A percentile compares a stretch with the other conserved stretches of the same genome.
Evolutionary conservation across 2,329 filamentous ascomycete species (phyloP).

Genomic region (Mycocentrospora acerina): DNA sequence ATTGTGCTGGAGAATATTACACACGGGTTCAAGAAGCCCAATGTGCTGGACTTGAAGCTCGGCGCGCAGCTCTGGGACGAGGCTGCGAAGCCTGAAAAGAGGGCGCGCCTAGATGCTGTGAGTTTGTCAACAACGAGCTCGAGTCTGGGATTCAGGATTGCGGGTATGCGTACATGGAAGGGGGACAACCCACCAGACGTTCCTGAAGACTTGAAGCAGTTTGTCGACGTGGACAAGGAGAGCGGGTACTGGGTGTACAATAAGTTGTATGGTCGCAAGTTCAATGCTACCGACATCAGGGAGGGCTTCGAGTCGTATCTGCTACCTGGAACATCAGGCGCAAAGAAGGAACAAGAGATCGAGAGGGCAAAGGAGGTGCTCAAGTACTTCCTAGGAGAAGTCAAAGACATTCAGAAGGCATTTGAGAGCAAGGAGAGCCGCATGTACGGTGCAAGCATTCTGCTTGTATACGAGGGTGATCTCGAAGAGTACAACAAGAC

Average conservation of each 20-base stretch:
- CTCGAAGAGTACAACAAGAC: slow-evolving; percentile 53
- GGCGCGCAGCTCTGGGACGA: slow-evolving; percentile 86
- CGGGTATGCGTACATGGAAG: slow-evolving; percentile 64
- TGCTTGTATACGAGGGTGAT: slow-evolving; percentile 69
- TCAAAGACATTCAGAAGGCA: slow-evolving; percentile 57
- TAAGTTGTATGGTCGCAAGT: slow-evolving; percentile 65
- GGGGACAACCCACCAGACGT: slow-evolving; percentile 24
- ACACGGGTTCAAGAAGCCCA: slow-evolving; percentile 77
- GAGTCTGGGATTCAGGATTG: slow-evolving; percentile 63
- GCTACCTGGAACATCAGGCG: slow-evolving; percentile 36
- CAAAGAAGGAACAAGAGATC: slow-evolving; percentile 23
- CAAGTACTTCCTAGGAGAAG: slow-evolving; percentile 44
- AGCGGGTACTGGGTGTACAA: slow-evolving; percentile 62
- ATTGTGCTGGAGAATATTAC: slow-evolving; percentile 86
- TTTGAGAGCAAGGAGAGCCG: slow-evolving; percentile 64
- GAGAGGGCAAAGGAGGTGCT: slow-evolving; percentile 52
- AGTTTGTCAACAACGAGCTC: slow-evolving; percentile 60
- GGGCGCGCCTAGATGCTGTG: slow-evolving; percentile 60
- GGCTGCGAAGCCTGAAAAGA: slow-evolving; percentile 59
- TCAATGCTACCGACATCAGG: slow-evolving; percentile 55
- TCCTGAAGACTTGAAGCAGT: slow-evolving; percentile 31
- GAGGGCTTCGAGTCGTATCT: slow-evolving; percentile 62
- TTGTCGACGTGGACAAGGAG: slow-evolving; percentile 45
- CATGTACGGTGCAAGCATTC: slow-evolving; percentile 67
- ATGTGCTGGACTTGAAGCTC: slow-evolving; percentile 91